A percentile compares a stretch with the other conserved stretches of the same genome.
phyloP scores from a whole-genome alignment of 2,329 filamentous ascomycete genomes.

The Ophiostoma montium region DNA sequence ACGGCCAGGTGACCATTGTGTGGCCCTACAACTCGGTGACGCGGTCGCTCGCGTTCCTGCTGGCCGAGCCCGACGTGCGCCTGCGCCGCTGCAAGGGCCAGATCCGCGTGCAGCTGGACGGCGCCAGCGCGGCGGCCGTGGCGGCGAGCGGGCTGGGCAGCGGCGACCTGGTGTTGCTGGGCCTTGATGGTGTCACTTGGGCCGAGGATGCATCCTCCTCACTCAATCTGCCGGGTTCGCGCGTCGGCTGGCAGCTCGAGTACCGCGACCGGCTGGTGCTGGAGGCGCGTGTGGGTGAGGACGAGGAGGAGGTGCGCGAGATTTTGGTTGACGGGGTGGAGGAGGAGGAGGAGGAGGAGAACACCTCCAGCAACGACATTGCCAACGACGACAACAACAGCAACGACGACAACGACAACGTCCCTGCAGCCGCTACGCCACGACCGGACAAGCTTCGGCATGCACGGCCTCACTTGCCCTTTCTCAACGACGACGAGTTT shows the following conservation, averaged over 20 bases:
- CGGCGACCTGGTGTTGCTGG: constrained; percentile 60
- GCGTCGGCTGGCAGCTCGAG: constrained; percentile 44
- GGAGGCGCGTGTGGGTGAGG: constrained; percentile 32
- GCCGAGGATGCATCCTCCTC: constrained; percentile 34
- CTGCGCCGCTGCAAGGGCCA: constrained; percentile 66
- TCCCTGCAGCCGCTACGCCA: constrained; percentile 6
- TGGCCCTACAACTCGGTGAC: constrained; percentile 83
- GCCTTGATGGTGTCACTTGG: constrained; percentile 56
- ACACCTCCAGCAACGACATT: background rate
- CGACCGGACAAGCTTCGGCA: constrained; percentile 3
- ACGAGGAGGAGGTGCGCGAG: constrained; percentile 30
- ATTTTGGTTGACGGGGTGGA: constrained; percentile 40
- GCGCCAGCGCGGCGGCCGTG: constrained; percentile 54
- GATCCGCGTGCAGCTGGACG: constrained; percentile 62
- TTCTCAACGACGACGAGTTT: constrained; percentile 35
- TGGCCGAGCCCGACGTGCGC: constrained; percentile 75
- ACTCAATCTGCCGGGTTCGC: constrained; percentile 34
- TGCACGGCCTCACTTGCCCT: background rate
- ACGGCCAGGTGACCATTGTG: constrained; percentile 66
- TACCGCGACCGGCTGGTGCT: constrained; percentile 37
- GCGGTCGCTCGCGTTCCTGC: constrained; percentile 58
- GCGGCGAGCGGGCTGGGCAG: constrained; percentile 56
- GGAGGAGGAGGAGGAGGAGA: background rate
- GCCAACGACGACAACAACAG: background rate
- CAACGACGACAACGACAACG: background rate